Conservation (phyloP, 225 moss, liverwort and hornwort species). For the Rhytidiadelphus loreus region DNA sequence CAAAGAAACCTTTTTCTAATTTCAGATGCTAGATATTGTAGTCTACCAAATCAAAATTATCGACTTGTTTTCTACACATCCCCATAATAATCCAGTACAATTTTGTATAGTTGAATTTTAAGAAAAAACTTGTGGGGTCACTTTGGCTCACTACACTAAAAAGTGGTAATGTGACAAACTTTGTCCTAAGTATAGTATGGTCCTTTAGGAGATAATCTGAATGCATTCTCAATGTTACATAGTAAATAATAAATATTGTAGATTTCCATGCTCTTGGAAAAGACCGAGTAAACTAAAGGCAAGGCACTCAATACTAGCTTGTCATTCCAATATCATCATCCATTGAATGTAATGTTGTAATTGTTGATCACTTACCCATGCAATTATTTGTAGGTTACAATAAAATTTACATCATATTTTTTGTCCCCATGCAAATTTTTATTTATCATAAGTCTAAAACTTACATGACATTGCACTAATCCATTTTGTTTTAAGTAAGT, state of each 20-base stretch:
- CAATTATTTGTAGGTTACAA: neutral
- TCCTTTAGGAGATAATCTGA: no score
- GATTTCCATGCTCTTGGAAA: neutral
- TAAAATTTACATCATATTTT: neutral
- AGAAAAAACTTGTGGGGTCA: fast-evolving
- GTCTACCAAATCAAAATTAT: neutral
- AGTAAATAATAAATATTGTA: neutral
- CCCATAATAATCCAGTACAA: neutral
- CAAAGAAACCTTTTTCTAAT: neutral
- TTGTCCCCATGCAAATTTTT: neutral
- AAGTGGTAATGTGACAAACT: neutral
- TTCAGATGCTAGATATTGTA: neutral
- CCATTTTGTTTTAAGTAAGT: neutral
- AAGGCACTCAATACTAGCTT: neutral
- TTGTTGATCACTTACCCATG: fast-evolving
- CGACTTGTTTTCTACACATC: fast-evolving
- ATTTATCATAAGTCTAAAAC: neutral
- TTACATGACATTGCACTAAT: neutral
- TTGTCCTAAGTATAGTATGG: fast-evolving
- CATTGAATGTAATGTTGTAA: neutral
- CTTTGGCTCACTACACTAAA: neutral
- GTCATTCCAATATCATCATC: neutral
- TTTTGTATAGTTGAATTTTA: neutral
- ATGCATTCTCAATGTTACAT: neutral
- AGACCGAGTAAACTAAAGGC: neutral